Evolutionary conservation across 1,139 yeast genomes (phyloP).

Genomic region (Debaryomycetaceae sp.): DNA sequence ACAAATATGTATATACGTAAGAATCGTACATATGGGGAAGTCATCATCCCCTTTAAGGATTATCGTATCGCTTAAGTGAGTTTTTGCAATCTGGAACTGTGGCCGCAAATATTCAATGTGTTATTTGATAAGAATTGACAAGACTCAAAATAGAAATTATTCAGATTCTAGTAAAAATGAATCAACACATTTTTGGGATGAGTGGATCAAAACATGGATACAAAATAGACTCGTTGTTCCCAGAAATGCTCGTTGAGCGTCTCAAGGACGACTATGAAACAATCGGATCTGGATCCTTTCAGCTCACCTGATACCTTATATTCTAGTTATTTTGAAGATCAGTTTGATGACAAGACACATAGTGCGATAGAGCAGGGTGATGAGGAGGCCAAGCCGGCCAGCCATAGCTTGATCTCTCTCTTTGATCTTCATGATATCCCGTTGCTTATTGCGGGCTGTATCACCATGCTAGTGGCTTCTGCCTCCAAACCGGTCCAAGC

Average conservation of each 20-base stretch:
- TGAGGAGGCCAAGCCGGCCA: not conserved
- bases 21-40: too few species aligned
- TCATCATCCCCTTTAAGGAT: too few species aligned
- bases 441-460: conserved; percentile 17
- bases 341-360: not conserved
- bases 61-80: not conserved
- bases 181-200: not conserved
- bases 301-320: conserved; percentile 1
- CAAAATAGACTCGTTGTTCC: not conserved
- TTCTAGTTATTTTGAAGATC: not conserved
- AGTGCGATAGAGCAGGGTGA: not conserved
- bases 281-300: not conserved
- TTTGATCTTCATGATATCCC: conserved; percentile 20
- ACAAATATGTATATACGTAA: too few species aligned
- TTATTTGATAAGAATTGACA: too few species aligned
- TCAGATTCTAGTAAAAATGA: too few species aligned
- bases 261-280: not conserved
- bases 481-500: conserved; percentile 62
- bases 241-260: not conserved
- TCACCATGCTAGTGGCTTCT: conserved; percentile 37
- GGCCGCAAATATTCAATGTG: not conserved
- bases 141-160: not conserved
- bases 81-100: not conserved
- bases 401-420: conserved; percentile 24
- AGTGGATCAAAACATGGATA: not conserved